Evolutionary conservation across 108 stramenopile genomes (phyloP).

Genomic region (Licmophora abbreviata): DNA sequence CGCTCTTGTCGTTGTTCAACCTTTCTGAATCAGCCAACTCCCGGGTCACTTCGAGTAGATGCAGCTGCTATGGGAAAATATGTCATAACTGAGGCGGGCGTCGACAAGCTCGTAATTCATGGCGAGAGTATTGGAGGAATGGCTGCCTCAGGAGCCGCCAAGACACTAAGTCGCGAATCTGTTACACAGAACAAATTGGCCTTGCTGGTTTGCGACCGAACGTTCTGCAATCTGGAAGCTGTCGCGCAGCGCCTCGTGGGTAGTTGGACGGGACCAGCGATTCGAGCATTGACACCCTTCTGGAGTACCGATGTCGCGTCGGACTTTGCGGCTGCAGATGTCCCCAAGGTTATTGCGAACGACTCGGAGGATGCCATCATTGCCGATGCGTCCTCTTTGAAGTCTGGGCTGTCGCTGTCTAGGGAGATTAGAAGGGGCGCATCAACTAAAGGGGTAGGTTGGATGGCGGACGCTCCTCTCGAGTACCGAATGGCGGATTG

Average conservation of each 20-base stretch:
- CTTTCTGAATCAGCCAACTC: slow-evolving; percentile 41
- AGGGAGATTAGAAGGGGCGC: slow-evolving; percentile 51
- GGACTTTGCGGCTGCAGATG: slow-evolving; percentile 68
- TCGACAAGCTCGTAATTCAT: slow-evolving; percentile 61
- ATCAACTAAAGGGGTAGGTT: slow-evolving; percentile 50
- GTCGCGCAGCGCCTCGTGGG: slow-evolving; percentile 79
- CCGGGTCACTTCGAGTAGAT: slow-evolving; percentile 66
- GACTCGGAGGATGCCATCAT: slow-evolving; percentile 82
- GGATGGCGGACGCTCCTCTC: slow-evolving; percentile 66
- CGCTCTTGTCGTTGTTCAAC: too few relatives aligned
- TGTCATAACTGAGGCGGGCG: slow-evolving; percentile 41
- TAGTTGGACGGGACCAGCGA: slow-evolving; percentile 74
- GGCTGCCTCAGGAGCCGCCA: slow-evolving; percentile 71
- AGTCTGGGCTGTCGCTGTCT: slow-evolving; percentile 67
- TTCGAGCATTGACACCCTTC: slow-evolving; percentile 59
- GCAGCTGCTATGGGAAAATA: slow-evolving; percentile 50
- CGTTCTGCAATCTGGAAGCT: slow-evolving; percentile 82
- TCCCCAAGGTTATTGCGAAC: slow-evolving; percentile 76
- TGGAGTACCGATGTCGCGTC: slow-evolving; percentile 81
- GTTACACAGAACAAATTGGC: slow-evolving; percentile 17
- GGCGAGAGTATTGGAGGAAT: slow-evolving; percentile 86
- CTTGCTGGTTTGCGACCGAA: slow-evolving; percentile 77
- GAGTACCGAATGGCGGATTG: slow-evolving; percentile 73
- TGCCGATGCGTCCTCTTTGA: slow-evolving; percentile 71
- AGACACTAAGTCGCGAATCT: slow-evolving; percentile 22